Evolutionary conservation across 2,329 filamentous ascomycete species (phyloP), one percentile per base, ranked within the genome.

Genomic region (Aureobasidium lini): DNA sequence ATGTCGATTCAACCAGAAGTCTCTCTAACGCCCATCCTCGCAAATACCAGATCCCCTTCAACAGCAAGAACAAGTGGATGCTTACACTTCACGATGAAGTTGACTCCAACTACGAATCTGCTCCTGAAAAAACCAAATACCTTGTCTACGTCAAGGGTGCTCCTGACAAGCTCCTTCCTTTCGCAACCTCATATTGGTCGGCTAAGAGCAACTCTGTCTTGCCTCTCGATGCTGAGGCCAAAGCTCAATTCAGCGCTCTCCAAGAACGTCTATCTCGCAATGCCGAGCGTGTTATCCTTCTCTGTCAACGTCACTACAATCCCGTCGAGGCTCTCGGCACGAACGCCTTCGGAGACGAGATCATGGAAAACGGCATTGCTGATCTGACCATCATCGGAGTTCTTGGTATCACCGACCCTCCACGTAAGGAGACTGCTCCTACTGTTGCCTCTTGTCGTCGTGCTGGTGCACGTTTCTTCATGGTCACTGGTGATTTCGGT

Each of bases 11-110:
- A 8, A 58, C 42, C 15, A 37, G 62, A 57, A 29, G 16, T 13
- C 46, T 63, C 2, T 43, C 50, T 29, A 57, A 57, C 16, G 46
- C 63, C 2, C 63, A 63, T 31, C 65, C 64, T 1, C 62, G 73
- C 1, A 57, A 73, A 4, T 76, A 75, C 43, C 71, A 78, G 52
- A 71, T 79, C 4, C 75, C 78, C 0, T 80, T 80, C 70, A 79
- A 80, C 66, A 79, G 76, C 15, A 79, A 77, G 66, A 79, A 77
- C 64, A 80, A 80, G 60, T 79, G 73, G 69, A 78, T 79, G 75
- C 68, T 79, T n/a, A 76, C 73, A 29, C 62, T 71, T 11, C 62
- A 66, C 11, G 54, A 61, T 32, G 54, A 57, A 18, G 39, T 53
- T 8, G 13, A 18, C n/a, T 40, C 28, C 6, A 63, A 43, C 50